Evolutionary conservation across 441 rosid species (phyloP).

Genomic region (Erodium trifolium): DNA sequence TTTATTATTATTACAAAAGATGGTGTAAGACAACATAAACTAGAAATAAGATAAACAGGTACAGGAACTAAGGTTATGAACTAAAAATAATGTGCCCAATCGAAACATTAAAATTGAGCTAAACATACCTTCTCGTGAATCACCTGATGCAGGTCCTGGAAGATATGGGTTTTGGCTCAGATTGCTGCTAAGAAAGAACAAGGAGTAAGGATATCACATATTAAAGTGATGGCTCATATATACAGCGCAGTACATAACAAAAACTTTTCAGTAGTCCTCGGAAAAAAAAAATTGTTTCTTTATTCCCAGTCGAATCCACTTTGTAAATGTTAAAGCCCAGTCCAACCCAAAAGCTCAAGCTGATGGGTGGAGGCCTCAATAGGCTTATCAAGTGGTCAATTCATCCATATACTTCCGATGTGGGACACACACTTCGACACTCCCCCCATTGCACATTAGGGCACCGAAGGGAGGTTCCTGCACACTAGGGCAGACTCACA

Average conservation of each 20-base stretch:
- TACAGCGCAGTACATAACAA: neutral
- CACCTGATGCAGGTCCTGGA: slow-evolving; percentile 24
- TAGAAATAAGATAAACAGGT: slow-evolving; percentile 7
- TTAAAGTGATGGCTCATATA: neutral
- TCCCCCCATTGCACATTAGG: no score
- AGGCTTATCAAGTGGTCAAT: no score
- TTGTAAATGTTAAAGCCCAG: neutral
- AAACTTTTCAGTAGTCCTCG: neutral
- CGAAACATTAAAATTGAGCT: slow-evolving; percentile 19
- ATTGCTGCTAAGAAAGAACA: slow-evolving; percentile 36
- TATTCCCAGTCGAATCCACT: slow-evolving; percentile 7
- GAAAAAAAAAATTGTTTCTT: slow-evolving; percentile 8
- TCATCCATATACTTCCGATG: no score
- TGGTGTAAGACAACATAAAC: neutral
- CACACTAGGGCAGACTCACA: no score
- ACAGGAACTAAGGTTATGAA: slow-evolving; percentile 3
- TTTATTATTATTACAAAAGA: neutral
- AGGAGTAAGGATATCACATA: neutral
- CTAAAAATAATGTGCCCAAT: slow-evolving; percentile 14
- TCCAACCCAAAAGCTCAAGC: no score
- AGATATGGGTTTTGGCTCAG: slow-evolving; percentile 35
- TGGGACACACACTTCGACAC: no score
- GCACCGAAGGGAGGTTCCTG: no score
- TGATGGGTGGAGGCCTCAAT: no score
- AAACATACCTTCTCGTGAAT: slow-evolving; percentile 33